Base-by-base conservation (phyloP, 106 monocot species). In the Dendrobium huoshanense region DNA sequence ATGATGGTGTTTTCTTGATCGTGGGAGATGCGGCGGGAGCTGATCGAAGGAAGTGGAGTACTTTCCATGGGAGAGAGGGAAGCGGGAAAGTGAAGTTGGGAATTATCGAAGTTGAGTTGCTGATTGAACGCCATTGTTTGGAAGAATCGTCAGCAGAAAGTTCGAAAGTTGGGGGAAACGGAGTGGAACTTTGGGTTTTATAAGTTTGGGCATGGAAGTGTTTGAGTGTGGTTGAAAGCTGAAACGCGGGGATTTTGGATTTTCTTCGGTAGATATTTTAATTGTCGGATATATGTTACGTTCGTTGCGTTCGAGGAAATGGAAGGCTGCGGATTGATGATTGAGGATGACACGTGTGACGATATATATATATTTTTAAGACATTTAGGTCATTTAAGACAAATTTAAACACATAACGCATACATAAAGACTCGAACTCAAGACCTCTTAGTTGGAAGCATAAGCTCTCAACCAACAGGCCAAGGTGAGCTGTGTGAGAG, bases 1-100 rank as follows among this genome's bases (percentile, higher is more conserved):
- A 75, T 75, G 74, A 75, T 44, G 42, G 74, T 6, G n/a, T 17
- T 75, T 15, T 75, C 74, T 44, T 75, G 74, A 5, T 75, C 74
- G 44, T 20, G 2, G 43, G 74, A 44, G 37, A 72, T 40, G 29
- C 72, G 72, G 72, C 7, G 40, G 16, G 27, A 40, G 40, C 5
- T 65, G 33, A 37, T 29, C 13, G 74, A 41, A 42, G 74, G 74
- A 4, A 10, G 18, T 17, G 40, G 2, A 40, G 72, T 3, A 3
- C 37, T 40, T 40, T 72, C 44, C 74, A 75, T 75, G 15, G 9
- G 67, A 68, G 9, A 8, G 2, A 68, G 25, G 13, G 67, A 31
- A 67, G 3, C 27, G 67, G 27, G 67, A 31, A 67, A n/a, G 7
- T 67, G 24, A 67, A 7, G 5, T 33, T 68, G 67, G 67, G 27